phyloP scores from a whole-genome alignment of 2,329 filamentous ascomycete species.

The Fonsecaea erecta region DNA sequence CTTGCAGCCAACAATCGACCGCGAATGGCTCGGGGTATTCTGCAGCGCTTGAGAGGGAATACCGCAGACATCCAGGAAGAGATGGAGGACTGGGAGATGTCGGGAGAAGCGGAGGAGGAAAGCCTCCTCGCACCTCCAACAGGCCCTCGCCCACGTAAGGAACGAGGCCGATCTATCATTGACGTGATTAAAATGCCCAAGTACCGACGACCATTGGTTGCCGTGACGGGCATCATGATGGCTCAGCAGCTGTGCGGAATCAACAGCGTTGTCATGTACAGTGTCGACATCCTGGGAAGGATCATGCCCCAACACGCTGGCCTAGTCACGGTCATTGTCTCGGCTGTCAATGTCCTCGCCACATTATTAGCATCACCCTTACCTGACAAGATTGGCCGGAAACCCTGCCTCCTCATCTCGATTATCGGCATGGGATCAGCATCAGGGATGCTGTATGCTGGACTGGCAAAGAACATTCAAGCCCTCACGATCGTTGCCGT shows the following conservation, averaged over 20 bases:
- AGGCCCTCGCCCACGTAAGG: constrained; percentile 63
- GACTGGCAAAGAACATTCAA: constrained; percentile 74
- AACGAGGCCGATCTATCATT: constrained; percentile 61
- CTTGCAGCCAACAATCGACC: constrained; percentile 69
- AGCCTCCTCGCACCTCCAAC: constrained; percentile 44
- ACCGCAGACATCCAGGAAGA: constrained; percentile 74
- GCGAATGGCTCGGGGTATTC: constrained; percentile 65
- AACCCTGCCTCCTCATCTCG: constrained; percentile 79
- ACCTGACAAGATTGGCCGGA: constrained; percentile 80
- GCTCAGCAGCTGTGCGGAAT: constrained; percentile 92
- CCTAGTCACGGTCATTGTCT: constrained; percentile 84
- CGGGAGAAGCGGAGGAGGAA: constrained; percentile 29
- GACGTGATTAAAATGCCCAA: constrained; percentile 65
- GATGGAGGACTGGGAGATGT: constrained; percentile 62
- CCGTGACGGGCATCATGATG: constrained; percentile 84
- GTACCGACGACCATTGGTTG: constrained; percentile 75
- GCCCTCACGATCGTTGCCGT: constrained; percentile 79
- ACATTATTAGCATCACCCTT: constrained; percentile 81
- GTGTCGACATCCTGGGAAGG: constrained; percentile 80
- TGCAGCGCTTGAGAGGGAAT: constrained; percentile 79
- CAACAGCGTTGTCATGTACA: constrained; percentile 99
- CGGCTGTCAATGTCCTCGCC: constrained; percentile 80
- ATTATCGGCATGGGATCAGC: constrained; percentile 82
- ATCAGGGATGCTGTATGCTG: constrained; percentile 76
- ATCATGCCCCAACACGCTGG: constrained; percentile 82